Conservation (phyloP, 2,329 filamentous ascomycete species). For the Colletotrichum scovillei region DNA sequence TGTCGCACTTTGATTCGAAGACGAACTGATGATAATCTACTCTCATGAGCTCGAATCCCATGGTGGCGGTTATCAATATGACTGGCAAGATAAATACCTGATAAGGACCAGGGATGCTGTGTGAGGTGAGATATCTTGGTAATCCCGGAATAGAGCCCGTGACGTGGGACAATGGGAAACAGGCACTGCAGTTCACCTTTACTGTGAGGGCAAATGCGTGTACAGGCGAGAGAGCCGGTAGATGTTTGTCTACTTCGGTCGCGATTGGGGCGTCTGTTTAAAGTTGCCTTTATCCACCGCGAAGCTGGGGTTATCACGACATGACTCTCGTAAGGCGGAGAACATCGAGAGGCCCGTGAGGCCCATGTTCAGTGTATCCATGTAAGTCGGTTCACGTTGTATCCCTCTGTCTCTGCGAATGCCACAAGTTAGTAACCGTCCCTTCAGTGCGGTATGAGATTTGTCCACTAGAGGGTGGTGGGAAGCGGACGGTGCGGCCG, state of each 20-base stretch:
- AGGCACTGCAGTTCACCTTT: neutral
- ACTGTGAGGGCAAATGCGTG: neutral
- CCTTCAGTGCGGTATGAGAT: neutral
- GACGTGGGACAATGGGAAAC: neutral
- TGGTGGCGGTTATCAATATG: neutral
- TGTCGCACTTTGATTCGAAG: neutral
- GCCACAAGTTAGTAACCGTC: no score
- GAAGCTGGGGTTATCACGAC: neutral
- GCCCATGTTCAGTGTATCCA: neutral
- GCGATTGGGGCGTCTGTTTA: constrained; percentile 15
- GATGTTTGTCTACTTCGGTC: neutral
- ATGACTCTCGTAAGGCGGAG: neutral
- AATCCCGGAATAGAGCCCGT: neutral
- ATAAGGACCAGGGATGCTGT: neutral
- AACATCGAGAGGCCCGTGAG: neutral
- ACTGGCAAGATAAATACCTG: neutral
- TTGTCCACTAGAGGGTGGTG: neutral
- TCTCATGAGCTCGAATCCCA: neutral
- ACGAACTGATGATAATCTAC: neutral
- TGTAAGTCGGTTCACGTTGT: no score
- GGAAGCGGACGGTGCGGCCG: neutral
- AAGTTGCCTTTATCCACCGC: neutral
- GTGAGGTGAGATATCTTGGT: neutral
- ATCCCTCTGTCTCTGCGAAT: no score
- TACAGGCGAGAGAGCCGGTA: neutral